phyloP scores from a whole-genome alignment of 75 land plant species.

The Adiantum capillusveneris region DNA sequence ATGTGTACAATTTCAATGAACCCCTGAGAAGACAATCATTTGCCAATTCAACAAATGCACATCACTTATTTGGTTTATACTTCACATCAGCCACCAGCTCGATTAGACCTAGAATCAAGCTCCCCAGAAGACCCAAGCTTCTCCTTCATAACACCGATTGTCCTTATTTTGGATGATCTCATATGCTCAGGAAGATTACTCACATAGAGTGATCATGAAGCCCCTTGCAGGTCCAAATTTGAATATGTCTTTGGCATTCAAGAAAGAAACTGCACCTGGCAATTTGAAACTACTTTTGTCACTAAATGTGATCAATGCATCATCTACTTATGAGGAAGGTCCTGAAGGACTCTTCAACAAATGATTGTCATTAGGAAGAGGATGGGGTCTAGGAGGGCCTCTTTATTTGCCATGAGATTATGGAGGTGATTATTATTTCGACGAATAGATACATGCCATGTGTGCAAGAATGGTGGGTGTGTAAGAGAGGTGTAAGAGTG shows the following conservation, averaged over 20 bases:
- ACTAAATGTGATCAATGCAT: too few relatives aligned
- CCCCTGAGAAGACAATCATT: conserved; percentile 13
- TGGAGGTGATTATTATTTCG: too few relatives aligned
- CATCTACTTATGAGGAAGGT: too few relatives aligned
- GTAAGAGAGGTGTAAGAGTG: too few relatives aligned
- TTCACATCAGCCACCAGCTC: conserved; percentile 15
- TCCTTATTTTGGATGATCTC: conserved; percentile 6
- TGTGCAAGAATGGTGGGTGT: too few relatives aligned
- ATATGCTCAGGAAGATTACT: conserved; percentile 20
- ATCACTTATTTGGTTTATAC: conserved; percentile 8
- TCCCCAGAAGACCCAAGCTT: conserved; percentile 12
- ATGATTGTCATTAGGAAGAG: not conserved
- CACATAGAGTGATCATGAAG: conserved; percentile 11
- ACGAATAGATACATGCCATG: too few relatives aligned
- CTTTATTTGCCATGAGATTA: too few relatives aligned
- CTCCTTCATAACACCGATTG: conserved; percentile 16
- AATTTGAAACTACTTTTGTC: too few relatives aligned
- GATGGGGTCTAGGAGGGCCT: too few relatives aligned
- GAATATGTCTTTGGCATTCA: not conserved
- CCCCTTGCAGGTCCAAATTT: conserved; percentile 3
- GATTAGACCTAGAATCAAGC: not conserved
- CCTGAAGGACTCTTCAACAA: too few relatives aligned
- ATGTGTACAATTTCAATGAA: conserved; percentile 12
- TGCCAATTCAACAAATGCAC: conserved; percentile 20
- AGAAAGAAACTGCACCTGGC: too few relatives aligned